Base-by-base conservation (phyloP, 805 yeast genomes). In the Candida endomychidarum region DNA sequence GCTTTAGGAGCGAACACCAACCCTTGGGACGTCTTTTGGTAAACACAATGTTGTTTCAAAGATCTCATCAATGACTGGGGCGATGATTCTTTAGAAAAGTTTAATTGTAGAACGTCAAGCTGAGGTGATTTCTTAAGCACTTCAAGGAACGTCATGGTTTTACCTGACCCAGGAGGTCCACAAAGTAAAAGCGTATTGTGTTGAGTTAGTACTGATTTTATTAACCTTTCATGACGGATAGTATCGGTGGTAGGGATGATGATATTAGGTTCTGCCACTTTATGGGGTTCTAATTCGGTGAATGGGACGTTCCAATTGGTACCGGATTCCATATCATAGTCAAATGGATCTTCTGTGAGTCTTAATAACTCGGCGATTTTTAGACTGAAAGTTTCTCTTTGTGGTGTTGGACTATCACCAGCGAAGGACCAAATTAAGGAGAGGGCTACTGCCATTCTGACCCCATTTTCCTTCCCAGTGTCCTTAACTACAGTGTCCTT, bases 101-200 rank as follows among this genome's bases (percentile, higher is more conserved):
- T 91, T 49, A 91, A 58, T 4, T 87, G 78, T 2, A 80, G 70
- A 2, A 88, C 64, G 15, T 80, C 84, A 43, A 79, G 66, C 11
- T 74, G 69, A 0, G 81, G 72, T 0, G 83, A 71, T 38, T 67
- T 68, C 32, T 86, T 65, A 28, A 91, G 56, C 0, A 88, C 81
- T 34, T 82, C 78, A 48, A 86, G 72, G 14, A 91, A 61, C 0
- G 90, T 80, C 98, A 91, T 90, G 0, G 98, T 90, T 56, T 91
- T 91, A 42, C 98, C 98, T 0, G 96, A 84, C 3, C 98, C 98
- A 0, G 98, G 97, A 0, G 98, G 98, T 2, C 98, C 98, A 61
- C 96, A 88, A 16, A 91, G 67, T 19, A 91, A 67, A 12, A 87
- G 57, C 0, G 95, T 78, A 27, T 64, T 63, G 39, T 75, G 81